Conservation (phyloP, 2,329 filamentous ascomycete species). For the Fusarium buharicum region DNA sequence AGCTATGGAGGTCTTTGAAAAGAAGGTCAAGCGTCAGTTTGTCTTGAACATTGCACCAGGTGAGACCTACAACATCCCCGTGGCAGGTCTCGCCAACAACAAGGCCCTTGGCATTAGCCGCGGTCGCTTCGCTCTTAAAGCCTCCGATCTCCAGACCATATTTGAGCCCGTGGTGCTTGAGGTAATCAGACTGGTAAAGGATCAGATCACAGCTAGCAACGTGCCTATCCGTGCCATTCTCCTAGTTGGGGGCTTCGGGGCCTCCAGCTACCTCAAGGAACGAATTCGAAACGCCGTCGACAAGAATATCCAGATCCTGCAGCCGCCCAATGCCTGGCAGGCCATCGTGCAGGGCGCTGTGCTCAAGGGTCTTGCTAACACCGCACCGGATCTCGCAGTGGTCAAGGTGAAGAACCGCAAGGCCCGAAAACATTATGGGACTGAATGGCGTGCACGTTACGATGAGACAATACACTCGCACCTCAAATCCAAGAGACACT, state of each 20-base stretch:
- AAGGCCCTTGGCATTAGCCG: conserved; percentile 51
- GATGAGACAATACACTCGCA: conserved; percentile 47
- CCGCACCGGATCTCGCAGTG: conserved; percentile 49
- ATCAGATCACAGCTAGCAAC: conserved; percentile 54
- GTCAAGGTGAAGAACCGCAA: conserved; percentile 55
- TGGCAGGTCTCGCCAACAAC: conserved; percentile 56
- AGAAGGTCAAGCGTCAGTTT: conserved; percentile 53
- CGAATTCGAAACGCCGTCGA: conserved; percentile 51
- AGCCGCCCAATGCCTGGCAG: conserved; percentile 59
- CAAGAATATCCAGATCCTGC: conserved; percentile 54
- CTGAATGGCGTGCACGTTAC: conserved; percentile 48
- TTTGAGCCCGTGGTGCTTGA: conserved; percentile 58
- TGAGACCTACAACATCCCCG: conserved; percentile 52
- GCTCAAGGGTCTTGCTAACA: conserved; percentile 58
- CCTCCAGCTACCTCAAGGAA: conserved; percentile 58
- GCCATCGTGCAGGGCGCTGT: conserved; percentile 61
- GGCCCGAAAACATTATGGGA: conserved; percentile 58
- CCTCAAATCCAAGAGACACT: conserved; percentile 49
- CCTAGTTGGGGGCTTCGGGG: conserved; percentile 59
- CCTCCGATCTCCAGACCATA: conserved; percentile 53
- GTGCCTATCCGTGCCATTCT: conserved; percentile 55
- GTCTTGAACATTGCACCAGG: conserved; percentile 47
- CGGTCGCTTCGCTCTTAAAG: conserved; percentile 52
- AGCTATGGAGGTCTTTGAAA: conserved; percentile 57
- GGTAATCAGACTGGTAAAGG: conserved; percentile 56